phyloP scores from a whole-genome alignment of 768 basidiomycete genomes.

The Mycena venus region DNA sequence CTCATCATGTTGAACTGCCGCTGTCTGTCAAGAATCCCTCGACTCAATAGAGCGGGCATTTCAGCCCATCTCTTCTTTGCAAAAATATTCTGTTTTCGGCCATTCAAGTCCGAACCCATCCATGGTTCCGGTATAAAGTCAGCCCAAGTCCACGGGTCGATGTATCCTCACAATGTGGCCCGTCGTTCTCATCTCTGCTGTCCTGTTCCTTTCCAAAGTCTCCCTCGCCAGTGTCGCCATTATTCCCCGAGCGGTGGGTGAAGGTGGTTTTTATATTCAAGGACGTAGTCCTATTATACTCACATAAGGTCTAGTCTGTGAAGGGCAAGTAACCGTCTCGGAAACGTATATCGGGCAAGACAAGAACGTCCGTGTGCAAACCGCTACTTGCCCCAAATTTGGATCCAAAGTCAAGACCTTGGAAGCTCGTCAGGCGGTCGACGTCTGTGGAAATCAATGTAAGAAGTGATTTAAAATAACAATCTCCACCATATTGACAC shows the following conservation, averaged over 20 bases:
- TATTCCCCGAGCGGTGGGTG: neutral
- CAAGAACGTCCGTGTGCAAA: slow-evolving; percentile 58
- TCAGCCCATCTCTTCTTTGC: neutral
- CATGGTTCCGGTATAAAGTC: neutral
- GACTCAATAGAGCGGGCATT: neutral
- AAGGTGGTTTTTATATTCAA: neutral
- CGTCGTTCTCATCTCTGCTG: slow-evolving; percentile 12
- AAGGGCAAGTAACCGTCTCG: slow-evolving; percentile 39
- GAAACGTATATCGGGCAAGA: slow-evolving; percentile 56
- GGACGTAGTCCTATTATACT: neutral
- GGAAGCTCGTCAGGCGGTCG: slow-evolving; percentile 44
- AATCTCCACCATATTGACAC: neutral
- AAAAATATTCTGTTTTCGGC: neutral
- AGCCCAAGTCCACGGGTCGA: neutral
- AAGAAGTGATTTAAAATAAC: neutral
- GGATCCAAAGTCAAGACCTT: slow-evolving; percentile 14
- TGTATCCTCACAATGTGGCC: slow-evolving; percentile 10
- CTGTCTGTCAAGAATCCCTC: neutral
- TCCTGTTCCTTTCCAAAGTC: neutral
- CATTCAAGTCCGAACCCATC: neutral
- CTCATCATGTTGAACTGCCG: too few relatives aligned
- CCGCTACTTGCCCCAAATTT: slow-evolving; percentile 50
- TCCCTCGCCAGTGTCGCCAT: neutral
- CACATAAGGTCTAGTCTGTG: slow-evolving; percentile 26
- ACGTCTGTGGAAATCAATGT: slow-evolving; percentile 61